Percentiles rank a stretch among this genome's conserved stretches.
Evolutionary conservation across 2,329 filamentous ascomycete species (phyloP).

Genomic region (Colletotrichum lupini): DNA sequence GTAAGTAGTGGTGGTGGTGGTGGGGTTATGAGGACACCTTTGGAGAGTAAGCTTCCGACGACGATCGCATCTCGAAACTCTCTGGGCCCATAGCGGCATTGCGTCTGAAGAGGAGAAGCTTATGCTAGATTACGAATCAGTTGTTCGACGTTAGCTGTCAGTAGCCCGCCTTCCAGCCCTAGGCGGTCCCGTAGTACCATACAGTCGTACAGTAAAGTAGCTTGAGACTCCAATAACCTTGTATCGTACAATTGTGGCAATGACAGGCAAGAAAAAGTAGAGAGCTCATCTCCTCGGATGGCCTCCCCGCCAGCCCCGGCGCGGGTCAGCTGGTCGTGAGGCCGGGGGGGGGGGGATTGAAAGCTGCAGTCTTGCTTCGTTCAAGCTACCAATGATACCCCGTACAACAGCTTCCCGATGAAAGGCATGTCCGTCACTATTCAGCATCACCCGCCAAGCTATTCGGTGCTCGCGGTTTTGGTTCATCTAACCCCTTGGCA

Average conservation of each 20-base stretch:
- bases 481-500: not conserved
- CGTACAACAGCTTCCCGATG: not conserved
- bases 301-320: not conserved
- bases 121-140: not conserved
- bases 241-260: constrained; percentile 23
- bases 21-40: not conserved
- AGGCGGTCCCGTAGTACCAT: not conserved
- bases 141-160: not conserved
- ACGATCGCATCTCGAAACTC: constrained; percentile 16
- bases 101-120: not conserved
- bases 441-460: not conserved
- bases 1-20: not conserved
- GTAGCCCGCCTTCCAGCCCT: not conserved
- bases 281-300: not conserved
- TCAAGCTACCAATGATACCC: constrained; percentile 4
- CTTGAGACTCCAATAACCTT: not conserved
- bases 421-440: not conserved
- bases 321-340: not conserved
- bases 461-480: not conserved
- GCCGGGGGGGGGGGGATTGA: not conserved
- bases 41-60: constrained; percentile 8
- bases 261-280: not conserved
- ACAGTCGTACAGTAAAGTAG: not conserved
- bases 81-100: not conserved
- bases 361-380: not conserved